Base-by-base conservation (phyloP, 1,284 basidiomycete genomes). In the Naganishia sp. region DNA sequence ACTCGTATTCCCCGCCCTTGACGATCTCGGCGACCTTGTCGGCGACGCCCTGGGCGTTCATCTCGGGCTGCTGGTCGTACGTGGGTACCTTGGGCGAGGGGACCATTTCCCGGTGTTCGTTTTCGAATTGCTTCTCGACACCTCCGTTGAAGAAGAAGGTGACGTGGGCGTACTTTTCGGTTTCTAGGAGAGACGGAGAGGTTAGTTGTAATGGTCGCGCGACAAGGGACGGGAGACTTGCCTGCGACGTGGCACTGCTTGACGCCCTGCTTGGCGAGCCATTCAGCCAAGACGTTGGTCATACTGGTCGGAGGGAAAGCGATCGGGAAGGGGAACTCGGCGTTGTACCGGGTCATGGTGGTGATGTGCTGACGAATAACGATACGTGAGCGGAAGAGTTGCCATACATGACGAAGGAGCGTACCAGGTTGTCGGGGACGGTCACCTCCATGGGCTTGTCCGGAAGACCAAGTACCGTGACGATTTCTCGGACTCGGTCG, bases 71-170 rank as follows among this genome's bases (percentile, higher is more conserved):
- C 74, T 88, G 84, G 81, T 94, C 91, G 79, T 95, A 95, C 9
- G 90, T 92, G 6, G 92, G 87, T 41, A 92, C 90, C 75, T 90
- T 93, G 51, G 92, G 92, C 21, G 90, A 93, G 2, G 90, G 85
- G 67, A 94, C 87, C 89, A 95, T 87, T 76, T 86, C 82, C n/a
- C 92, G 84, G 72, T 90, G 87, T 77, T 94, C 92, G n/a, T 82
- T 79, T 18, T 85, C 82, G 79, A 90, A 94, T 73, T 94, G 89
- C 77, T 92, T 91, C 82, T 94, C 92, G 49, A 92, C 87, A 68
- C 92, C 92, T 31, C 92, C 92, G 79, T 94, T 94, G 85, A 95
- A 94, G 85, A 95, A 95, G 84, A 94, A 94, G 0, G 92, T 95
- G 68, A 95, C 90, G 76, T 94, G 92, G 1, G 92, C 91, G 79